Base-by-base conservation (phyloP, 1,284 basidiomycete genomes). In the Ceratobasidium papillatum region DNA sequence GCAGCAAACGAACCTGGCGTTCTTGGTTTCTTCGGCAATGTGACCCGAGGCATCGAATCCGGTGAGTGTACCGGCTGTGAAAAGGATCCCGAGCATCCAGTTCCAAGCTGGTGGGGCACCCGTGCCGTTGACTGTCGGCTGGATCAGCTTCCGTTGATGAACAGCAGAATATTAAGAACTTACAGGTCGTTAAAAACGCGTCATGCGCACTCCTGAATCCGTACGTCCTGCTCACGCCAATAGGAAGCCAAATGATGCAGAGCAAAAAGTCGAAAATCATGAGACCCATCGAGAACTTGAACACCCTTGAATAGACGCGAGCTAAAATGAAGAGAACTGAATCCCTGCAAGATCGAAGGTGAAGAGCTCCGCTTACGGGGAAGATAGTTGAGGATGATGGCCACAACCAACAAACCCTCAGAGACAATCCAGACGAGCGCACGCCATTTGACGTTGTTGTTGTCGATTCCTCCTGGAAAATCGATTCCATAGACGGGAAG, bases 31-130 rank as follows among this genome's bases (percentile, higher is more conserved):
- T 82, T 95, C 94, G 1, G 93, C 93, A 75, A 95, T 91, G 77
- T 95, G 94, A 0, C 94, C 94, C 19, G 93, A 91, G 0, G 94
- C 94, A 81, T 95, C 94, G 78, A 94, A 95, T 1, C 94, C 94
- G 14, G 91, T 94, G 83, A 95, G 84, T 0, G 90, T 92, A 12
- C 93, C 93, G 1, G 93, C 89, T 0, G 92, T 92, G 81, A 93
- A 95, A 19, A 95, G 84, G 85, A 93, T 91, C 3, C 90, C 93
- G 36, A 94, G 81, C 9, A 94, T 87, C 91, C 92, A 94, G 78
- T 94, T 94, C 94, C 94, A 95, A 8, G 87, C 93, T 17, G 90
- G 84, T 32, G 92, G 88, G 1, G 93, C 94, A 0, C 92, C 92
- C 1, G 94, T 95, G 38, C 93, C 94, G 78, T 96, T 95, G 81